These are phyloP conservation scores for Trichoderma simmonsii DNA, from an alignment of 2,329 filamentous ascomycete species.

Conservation along the genomic window DNA sequence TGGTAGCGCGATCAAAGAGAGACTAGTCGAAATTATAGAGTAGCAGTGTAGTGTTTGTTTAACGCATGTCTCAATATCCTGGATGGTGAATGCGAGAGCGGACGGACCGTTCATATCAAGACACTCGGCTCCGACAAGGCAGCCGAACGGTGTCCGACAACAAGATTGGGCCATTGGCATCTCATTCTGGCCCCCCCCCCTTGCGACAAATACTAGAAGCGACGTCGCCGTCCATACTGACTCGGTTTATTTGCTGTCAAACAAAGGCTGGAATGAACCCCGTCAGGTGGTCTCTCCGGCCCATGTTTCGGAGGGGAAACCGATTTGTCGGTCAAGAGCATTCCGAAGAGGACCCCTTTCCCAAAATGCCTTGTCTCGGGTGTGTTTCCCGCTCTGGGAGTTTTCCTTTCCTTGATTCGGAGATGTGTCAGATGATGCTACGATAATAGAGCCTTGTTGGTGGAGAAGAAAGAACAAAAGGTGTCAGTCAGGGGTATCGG, in stretches of 20 bases:
- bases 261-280: conserved; percentile 1
- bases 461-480: not conserved
- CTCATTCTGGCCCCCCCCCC: not conserved
- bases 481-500: conserved; percentile 15
- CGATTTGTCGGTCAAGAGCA: conserved; percentile 9
- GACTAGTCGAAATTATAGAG: not conserved
- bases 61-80: not conserved
- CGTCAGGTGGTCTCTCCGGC: not conserved
- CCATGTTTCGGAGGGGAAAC: not conserved
- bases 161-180: not conserved
- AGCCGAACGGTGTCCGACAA: not conserved
- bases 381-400: not conserved
- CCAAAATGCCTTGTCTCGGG: conserved; percentile 3
- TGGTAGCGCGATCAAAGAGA: not conserved
- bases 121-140: not conserved
- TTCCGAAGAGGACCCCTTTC: not conserved
- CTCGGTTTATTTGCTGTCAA: not conserved
- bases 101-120: not conserved
- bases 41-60: not conserved
- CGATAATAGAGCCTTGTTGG: not conserved
- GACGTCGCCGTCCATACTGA: not conserved
- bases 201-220: not conserved
- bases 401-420: not conserved
- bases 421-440: not conserved
- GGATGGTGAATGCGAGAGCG: not conserved